Evolutionary conservation across 176 grass and related monocot species (phyloP).

Genomic region (Paspalum notatum): DNA sequence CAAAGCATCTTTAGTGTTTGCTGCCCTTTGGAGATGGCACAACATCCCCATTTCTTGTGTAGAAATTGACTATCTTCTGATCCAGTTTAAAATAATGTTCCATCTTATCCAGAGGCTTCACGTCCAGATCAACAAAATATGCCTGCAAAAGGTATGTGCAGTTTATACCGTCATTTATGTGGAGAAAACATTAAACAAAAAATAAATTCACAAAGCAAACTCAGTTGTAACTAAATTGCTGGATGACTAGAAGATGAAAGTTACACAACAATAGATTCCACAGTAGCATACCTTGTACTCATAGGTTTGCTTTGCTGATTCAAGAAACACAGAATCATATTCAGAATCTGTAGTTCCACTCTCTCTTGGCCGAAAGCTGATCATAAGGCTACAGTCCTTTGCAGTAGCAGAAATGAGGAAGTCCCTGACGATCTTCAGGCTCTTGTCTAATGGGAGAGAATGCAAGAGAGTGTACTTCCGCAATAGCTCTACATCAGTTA

Average conservation of each 20-base stretch:
- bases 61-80: constrained; percentile 79
- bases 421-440: constrained; percentile 69
- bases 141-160: constrained; percentile 46
- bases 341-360: constrained; percentile 36
- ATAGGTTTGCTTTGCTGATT: constrained; percentile 65
- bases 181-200: not conserved
- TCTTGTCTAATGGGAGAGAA: constrained; percentile 66
- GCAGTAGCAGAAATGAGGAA: constrained; percentile 81
- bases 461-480: constrained; percentile 63
- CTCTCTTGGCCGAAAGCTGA: constrained; percentile 69
- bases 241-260: constrained; percentile 2
- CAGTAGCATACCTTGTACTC: constrained; percentile 80
- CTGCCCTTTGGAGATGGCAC: not conserved
- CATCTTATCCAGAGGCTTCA: constrained; percentile 91
- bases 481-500: constrained; percentile 59
- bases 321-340: constrained; percentile 69
- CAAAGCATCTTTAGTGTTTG: not conserved
- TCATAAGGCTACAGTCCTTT: constrained; percentile 95
- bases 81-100: constrained; percentile 68
- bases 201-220: constrained; percentile 3
- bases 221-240: not conserved
- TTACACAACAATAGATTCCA: not conserved
- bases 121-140: constrained; percentile 81
- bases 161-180: constrained; percentile 6
- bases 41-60: constrained; percentile 48